Evolutionary conservation across 2,329 filamentous ascomycete species (phyloP), one percentile per base, ranked within the genome.

Genomic region (Pseudonectria foliicola): DNA sequence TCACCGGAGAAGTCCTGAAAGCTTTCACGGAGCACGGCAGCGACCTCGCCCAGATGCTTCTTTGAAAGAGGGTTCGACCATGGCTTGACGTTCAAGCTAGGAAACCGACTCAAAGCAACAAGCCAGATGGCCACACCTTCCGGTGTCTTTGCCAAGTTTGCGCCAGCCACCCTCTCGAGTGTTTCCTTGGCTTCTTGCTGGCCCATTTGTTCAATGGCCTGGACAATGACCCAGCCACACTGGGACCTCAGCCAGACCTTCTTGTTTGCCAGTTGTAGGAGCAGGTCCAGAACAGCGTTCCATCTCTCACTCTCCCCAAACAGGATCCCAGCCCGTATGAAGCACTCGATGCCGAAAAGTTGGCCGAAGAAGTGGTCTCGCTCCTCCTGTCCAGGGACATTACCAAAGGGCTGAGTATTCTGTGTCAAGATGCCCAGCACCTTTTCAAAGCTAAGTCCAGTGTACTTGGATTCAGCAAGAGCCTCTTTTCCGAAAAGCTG

Each of bases 81-180:
- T 2, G 85, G 71, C 44, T 82, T 80, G 16, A 72, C 67, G 32
- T 76, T 74, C 35, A 82, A 67, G 7, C 73, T 64, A 0, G 82
- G 75, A 48, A 85, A 87, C 13, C 65, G 66, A 33, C 74, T 72
- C 42, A 75, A 71, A 2, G 83, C 74, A 5, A 77, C 74, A 23
- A 96, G 68, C 88, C 89, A 96, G 37, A 95, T 77, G 1, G 86
- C 87, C 14, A 95, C 78, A 6, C 89, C 90, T 56, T 96, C 90
- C 0, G 88, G 82, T 0, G 88, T 90, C 57, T 83, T 83, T 7
- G 80, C 77, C 31, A 93, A 66, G 8, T 82, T 80, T 31, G 76
- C 72, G 12, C 75, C 69, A 13, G 70, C 67, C 7, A 94, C 55
- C 26, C 71, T 73, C 39, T 76, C 63, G 25, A 93, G 64, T 0